phyloP scores from a whole-genome alignment of 2,329 filamentous ascomycete species.

The Dactylonectria macrodidyma region DNA sequence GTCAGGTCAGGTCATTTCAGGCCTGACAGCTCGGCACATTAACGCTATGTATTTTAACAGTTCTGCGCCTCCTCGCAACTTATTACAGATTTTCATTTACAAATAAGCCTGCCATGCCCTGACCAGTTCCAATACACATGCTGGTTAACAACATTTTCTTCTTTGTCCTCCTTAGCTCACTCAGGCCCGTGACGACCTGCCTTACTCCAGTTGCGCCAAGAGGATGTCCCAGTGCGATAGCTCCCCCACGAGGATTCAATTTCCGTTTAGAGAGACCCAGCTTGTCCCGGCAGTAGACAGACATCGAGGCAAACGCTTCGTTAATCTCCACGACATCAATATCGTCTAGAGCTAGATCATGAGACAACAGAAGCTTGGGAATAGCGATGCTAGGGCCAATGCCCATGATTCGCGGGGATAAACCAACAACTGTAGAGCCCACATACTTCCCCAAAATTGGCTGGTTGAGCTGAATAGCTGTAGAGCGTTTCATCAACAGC shows the following conservation, averaged over 20 bases:
- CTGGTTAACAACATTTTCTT: slow-evolving; percentile 93
- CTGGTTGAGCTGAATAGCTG: slow-evolving; percentile 87
- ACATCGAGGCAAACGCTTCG: slow-evolving; percentile 98
- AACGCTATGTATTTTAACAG: too few relatives aligned
- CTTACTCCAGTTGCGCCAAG: slow-evolving; percentile 83
- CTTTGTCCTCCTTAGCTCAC: slow-evolving; percentile 85
- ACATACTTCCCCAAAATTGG: slow-evolving; percentile 96
- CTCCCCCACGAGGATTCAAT: slow-evolving; percentile 86
- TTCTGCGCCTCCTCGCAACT: too few relatives aligned
- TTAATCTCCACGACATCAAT: slow-evolving; percentile 95
- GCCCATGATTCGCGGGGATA: slow-evolving; percentile 96
- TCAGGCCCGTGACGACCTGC: slow-evolving; percentile 91
- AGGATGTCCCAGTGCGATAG: slow-evolving; percentile 87
- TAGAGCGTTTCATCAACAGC: slow-evolving; percentile 94
- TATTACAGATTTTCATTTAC: slow-evolving; percentile 67
- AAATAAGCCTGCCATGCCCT: slow-evolving; percentile 78
- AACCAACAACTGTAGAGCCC: slow-evolving; percentile 89
- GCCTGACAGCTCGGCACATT: too few relatives aligned
- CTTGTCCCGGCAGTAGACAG: slow-evolving; percentile 88
- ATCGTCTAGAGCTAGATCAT: slow-evolving; percentile 83
- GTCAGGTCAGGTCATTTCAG: too few relatives aligned
- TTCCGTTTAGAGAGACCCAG: slow-evolving; percentile 80
- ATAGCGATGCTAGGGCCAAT: slow-evolving; percentile 84
- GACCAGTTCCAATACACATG: slow-evolving; percentile 87
- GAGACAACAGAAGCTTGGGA: slow-evolving; percentile 86